These are phyloP conservation scores for Jatropha curcas DNA, from an alignment of 345 rosid genomes.

Conservation along the genomic window DNA sequence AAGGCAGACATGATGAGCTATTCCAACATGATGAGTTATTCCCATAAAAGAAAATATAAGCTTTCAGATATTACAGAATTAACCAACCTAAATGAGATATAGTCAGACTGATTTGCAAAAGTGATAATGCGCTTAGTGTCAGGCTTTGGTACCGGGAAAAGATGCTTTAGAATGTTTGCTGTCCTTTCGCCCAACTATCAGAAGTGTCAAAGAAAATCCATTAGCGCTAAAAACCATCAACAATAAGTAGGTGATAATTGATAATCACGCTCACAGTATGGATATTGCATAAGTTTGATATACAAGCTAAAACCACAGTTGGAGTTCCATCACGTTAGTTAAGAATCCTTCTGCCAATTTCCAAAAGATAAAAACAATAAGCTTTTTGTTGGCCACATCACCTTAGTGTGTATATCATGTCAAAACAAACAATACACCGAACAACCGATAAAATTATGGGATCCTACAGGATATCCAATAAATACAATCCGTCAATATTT, in stretches of 20 bases:
- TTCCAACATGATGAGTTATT: not conserved
- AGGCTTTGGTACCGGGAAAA: slow-evolving; percentile 86
- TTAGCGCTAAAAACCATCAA: not conserved
- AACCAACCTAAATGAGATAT: slow-evolving; percentile 85
- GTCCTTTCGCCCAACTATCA: slow-evolving; percentile 79
- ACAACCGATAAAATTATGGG: not conserved
- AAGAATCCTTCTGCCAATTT: not conserved
- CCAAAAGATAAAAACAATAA: not conserved
- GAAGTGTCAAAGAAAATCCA: slow-evolving; percentile 7
- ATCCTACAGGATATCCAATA: not conserved
- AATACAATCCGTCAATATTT: not conserved
- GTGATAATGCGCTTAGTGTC: slow-evolving; percentile 80
- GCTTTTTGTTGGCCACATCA: not conserved
- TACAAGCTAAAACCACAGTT: not conserved
- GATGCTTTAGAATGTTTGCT: slow-evolving; percentile 72
- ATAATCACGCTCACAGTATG: not conserved
- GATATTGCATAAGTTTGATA: not conserved
- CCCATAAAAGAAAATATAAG: not conserved
- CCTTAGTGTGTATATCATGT: not conserved
- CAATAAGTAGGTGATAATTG: not conserved
- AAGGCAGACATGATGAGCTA: not conserved
- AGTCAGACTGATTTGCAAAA: slow-evolving; percentile 76
- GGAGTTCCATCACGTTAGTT: not conserved
- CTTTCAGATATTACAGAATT: not conserved
- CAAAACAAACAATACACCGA: not conserved